Evolutionary conservation across 768 basidiomycete species (phyloP).

Genomic region (Lyophyllum decastes): DNA sequence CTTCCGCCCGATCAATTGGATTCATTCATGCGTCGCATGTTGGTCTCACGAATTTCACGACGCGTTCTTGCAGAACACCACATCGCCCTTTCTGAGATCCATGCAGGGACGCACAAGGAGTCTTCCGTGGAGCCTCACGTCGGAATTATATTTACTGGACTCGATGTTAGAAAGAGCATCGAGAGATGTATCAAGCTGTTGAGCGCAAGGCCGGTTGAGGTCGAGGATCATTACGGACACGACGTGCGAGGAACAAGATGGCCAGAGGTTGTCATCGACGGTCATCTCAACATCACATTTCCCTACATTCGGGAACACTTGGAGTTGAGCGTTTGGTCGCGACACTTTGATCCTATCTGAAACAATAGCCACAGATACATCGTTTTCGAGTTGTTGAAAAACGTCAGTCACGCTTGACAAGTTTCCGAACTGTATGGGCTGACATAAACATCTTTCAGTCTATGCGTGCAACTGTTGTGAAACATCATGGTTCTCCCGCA

Average conservation of each 20-base stretch:
- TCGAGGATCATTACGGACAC: constrained; percentile 38
- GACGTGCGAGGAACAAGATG: constrained; percentile 33
- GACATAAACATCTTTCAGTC: constrained; percentile 43
- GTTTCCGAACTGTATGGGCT: background rate
- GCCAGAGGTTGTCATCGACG: constrained; percentile 73
- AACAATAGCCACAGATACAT: constrained; percentile 58
- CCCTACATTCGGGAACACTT: constrained; percentile 87
- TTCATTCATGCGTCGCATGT: constrained; percentile 88
- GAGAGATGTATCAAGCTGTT: constrained; percentile 67
- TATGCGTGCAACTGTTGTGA: constrained; percentile 65
- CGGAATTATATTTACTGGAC: constrained; percentile 80
- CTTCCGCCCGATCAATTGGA: constrained; percentile 79
- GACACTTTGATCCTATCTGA: background rate
- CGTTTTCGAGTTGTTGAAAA: constrained; percentile 87
- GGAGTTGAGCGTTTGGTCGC: constrained; percentile 52
- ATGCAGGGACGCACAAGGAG: constrained; percentile 37
- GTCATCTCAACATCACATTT: constrained; percentile 69
- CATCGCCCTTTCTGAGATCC: constrained; percentile 71
- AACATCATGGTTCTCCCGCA: constrained; percentile 41
- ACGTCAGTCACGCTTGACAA: constrained; percentile 51
- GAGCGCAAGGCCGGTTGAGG: constrained; percentile 43
- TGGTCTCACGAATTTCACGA: constrained; percentile 86
- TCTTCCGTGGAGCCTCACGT: constrained; percentile 60
- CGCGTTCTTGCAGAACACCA: constrained; percentile 91
- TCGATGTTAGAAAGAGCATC: constrained; percentile 71